Evolutionary conservation across 2,329 filamentous ascomycete species (phyloP), one percentile per base, ranked within the genome.

Genomic region (Karstenula rhodostoma): DNA sequence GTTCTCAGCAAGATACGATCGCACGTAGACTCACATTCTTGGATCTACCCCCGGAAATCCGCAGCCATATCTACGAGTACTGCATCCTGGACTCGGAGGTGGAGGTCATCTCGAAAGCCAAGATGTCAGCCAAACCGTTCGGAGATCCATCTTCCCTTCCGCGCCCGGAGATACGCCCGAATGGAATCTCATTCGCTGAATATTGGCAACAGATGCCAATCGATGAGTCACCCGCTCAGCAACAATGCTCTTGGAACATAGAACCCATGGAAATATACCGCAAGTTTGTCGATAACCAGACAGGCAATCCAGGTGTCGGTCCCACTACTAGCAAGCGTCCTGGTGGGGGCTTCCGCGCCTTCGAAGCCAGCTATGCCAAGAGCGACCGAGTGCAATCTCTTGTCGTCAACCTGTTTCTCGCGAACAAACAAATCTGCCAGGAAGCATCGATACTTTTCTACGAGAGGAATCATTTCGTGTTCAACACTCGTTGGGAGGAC

Each of bases 291-390:
- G 6, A 40, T 19, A 40, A 52, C 19, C 2, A 15, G 23, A 27
- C 23, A 2, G 27, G 4, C 5, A 47, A 47, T n/a, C 3, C 6
- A 23, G 13, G 5, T 10, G 2, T 47, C 7, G 23, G 44, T 47
- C 12, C 23, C 6, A 29, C 19, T 10, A 29, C 33, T 6, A 50
- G 9, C 22, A 40, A 12, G 32, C 19, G 12, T 33, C n/a, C 19
- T 27, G 10, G 10, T 27, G 49, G 49, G 8, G 33, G 49, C 1
- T 40, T 52, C 17, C 32, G 23, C 22, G 8, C 49, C 4, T 52
- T 52, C 49, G 19, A 52, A 52, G 49, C 33, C 3, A 40, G 32
- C 22, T 52, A 52, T 40, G 22, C 17, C 19, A 52, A 37, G 32
- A 12, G 12, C 22, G 12, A 8, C 22, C 15, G 9, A 52, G 19